Conservation (phyloP, 2,329 filamentous ascomycete genomes). For the Epichloe aotearoae region DNA sequence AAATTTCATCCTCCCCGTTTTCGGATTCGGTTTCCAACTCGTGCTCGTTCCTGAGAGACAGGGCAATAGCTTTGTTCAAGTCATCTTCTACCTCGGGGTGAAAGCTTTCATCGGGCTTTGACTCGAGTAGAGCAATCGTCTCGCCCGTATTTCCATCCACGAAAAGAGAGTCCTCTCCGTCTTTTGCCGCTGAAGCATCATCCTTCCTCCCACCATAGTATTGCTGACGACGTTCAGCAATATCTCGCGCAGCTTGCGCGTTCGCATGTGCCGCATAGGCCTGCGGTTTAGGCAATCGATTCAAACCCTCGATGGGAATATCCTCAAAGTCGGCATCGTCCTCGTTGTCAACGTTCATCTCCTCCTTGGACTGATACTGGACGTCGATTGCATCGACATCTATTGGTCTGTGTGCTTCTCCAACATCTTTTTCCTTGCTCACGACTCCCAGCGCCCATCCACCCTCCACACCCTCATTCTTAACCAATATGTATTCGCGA, state of each 20-base stretch:
- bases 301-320: conserved; percentile 80
- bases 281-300: conserved; percentile 55
- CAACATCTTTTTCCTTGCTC: conserved; percentile 67
- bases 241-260: conserved; percentile 14
- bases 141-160: conserved; percentile 20
- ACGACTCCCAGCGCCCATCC: conserved; percentile 95
- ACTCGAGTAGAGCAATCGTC: conserved; percentile 9
- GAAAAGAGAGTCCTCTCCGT: conserved; percentile 39
- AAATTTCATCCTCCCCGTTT: conserved; percentile 28
- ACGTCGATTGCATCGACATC: conserved; percentile 64
- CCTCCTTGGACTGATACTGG: conserved; percentile 42
- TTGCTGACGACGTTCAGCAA: conserved; percentile 15
- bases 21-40: conserved; percentile 23
- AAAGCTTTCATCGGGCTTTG: conserved; percentile 24
- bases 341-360: conserved; percentile 54
- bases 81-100: conserved; percentile 41
- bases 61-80: conserved; percentile 65
- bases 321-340: conserved; percentile 79
- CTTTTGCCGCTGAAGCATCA: conserved; percentile 20
- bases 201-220: conserved; percentile 12
- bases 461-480: conserved; percentile 87
- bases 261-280: conserved; percentile 10
- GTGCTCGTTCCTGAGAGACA: conserved; percentile 63
- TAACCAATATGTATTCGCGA: conserved; percentile 89
- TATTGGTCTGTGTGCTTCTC: conserved; percentile 75